phyloP scores from a whole-genome alignment of 2,329 filamentous ascomycete species.

The Exophiala aquamarina region DNA sequence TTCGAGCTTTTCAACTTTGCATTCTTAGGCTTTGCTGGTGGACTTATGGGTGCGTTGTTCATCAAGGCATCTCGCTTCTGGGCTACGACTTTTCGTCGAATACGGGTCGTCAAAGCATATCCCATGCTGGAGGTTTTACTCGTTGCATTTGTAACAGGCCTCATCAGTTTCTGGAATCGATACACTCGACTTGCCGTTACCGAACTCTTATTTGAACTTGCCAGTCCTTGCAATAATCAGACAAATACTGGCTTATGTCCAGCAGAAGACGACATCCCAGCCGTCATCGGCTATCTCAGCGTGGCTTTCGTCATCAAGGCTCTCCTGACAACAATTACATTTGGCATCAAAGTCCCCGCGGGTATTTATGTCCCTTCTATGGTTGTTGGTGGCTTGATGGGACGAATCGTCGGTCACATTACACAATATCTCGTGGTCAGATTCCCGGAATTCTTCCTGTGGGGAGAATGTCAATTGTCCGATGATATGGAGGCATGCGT shows the following conservation, averaged over 20 bases:
- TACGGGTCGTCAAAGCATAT: slow-evolving; percentile 74
- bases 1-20: slow-evolving; percentile 88
- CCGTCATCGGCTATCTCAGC: slow-evolving; percentile 69
- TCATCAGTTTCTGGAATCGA: slow-evolving; percentile 90
- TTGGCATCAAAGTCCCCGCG: slow-evolving; percentile 93
- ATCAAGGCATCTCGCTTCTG: slow-evolving; percentile 93
- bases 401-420: slow-evolving; percentile 80
- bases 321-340: slow-evolving; percentile 82
- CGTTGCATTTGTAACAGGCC: slow-evolving; percentile 79
- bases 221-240: slow-evolving; percentile 78
- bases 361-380: slow-evolving; percentile 98
- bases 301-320: slow-evolving; percentile 87
- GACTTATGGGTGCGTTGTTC: slow-evolving; percentile 82
- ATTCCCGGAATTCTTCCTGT: slow-evolving; percentile 70
- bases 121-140: slow-evolving; percentile 85
- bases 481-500: slow-evolving; percentile 75
- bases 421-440: slow-evolving; percentile 78
- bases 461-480: slow-evolving; percentile 64
- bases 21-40: slow-evolving; percentile 81
- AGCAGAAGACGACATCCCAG: slow-evolving; percentile 71
- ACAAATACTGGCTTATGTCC: slow-evolving; percentile 80
- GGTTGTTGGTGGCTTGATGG: slow-evolving; percentile 93
- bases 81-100: slow-evolving; percentile 84
- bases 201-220: slow-evolving; percentile 85
- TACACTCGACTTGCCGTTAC: slow-evolving; percentile 87